Evolutionary conservation across 2,329 filamentous ascomycete species (phyloP), one percentile per base, ranked within the genome.

Genomic region (Diaporthe humulicola): DNA sequence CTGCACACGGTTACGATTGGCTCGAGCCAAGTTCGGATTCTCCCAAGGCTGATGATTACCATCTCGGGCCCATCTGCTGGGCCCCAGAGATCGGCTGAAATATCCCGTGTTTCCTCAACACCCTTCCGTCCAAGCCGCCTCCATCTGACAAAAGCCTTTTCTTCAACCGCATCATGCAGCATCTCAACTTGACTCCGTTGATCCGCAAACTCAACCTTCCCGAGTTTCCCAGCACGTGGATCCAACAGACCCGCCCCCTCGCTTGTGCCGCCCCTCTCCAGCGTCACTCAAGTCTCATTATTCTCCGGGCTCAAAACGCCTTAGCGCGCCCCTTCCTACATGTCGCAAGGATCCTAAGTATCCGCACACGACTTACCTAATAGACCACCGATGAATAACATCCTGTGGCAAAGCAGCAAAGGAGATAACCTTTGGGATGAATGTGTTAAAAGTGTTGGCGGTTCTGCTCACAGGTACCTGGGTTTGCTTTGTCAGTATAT

Each of bases 31-130:
- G 33, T 19, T 69, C 64, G 33, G 33, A 69, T 69, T 25, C 25
- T 69, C 64, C 30, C 64, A 69, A 15, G 64, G 64, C 48, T 52
- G 64, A 25, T 40, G 45, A 14, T 54, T 54, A 54, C 45, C 64
- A 40, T 30, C 15, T 69, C 48, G 64, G 64, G 64, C 33, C 33
- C 64, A 69, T 54, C 12, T 69, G 64, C 64, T 54, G 33, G 33
- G 48, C 64, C 61, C 15, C 30, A 69, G 28, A 69, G 45, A 69
- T 69, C 48, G 64, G 64, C 48, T 30, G 64, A 69, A 69, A 40
- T 69, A 69, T 69, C 64, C 64, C 64, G 48, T 69, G 48, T 69
- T 69, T 69, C 64, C 48, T 69, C 64, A 25, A 54, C 64, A 22
- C 15, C 45, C 64, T 69, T 69, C 64, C 64, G 64, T 54, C 64